Evolutionary conservation across 257 asterid species (phyloP).

Genomic region (Lycium ferocissimum): DNA sequence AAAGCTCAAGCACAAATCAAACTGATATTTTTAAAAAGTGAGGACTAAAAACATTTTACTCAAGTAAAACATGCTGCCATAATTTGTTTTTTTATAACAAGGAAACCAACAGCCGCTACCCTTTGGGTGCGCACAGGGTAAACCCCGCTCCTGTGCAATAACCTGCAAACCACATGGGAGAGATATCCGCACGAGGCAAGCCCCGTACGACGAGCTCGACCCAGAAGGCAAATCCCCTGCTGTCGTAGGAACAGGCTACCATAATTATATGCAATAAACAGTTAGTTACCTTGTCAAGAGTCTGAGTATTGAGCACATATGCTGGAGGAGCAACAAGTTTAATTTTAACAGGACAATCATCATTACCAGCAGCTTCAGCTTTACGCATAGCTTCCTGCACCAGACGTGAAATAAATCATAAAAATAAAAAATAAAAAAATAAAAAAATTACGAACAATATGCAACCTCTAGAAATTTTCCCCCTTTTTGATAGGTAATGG

Average conservation of each 20-base stretch:
- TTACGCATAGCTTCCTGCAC: slow-evolving; percentile 94
- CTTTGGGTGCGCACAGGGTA: no score
- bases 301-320: slow-evolving; percentile 93
- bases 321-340: slow-evolving; percentile 99
- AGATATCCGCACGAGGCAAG: no score
- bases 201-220: no score
- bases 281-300: slow-evolving; percentile 85
- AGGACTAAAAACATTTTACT: neutral
- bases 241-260: neutral
- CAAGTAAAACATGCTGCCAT: slow-evolving; percentile 6
- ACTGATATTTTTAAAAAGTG: neutral
- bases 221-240: no score
- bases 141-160: no score
- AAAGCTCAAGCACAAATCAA: neutral
- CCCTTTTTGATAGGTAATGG: neutral
- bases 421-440: neutral
- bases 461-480: neutral
- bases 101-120: no score
- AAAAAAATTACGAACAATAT: neutral
- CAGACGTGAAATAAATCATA: neutral
- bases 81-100: no score
- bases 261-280: neutral
- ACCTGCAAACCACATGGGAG: no score
- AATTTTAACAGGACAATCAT: slow-evolving; percentile 93
- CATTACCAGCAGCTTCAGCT: slow-evolving; percentile 98